phyloP scores from a whole-genome alignment of 2,329 filamentous ascomycete species.

The Pseudogymnoascus pannorum region DNA sequence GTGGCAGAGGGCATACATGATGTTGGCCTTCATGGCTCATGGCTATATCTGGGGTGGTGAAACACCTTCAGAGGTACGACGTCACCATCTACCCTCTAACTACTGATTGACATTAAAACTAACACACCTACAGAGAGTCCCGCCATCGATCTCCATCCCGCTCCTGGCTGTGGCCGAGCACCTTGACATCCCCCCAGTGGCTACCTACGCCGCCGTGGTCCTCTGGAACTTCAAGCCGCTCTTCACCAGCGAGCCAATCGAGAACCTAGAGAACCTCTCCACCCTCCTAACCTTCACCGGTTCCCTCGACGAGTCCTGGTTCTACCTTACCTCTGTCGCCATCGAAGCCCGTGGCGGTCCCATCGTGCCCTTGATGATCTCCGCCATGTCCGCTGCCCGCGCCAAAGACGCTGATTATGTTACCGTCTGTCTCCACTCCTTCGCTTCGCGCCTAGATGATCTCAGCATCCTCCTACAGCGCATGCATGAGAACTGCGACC shows the following conservation, averaged over 20 bases:
- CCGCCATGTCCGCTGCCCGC: slow-evolving; percentile 74
- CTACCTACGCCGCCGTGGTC: slow-evolving; percentile 85
- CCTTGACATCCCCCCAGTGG: slow-evolving; percentile 83
- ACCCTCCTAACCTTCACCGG: slow-evolving; percentile 89
- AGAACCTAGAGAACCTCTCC: slow-evolving; percentile 79
- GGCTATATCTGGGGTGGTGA: slow-evolving; percentile 96
- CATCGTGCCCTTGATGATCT: slow-evolving; percentile 80
- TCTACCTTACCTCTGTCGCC: slow-evolving; percentile 90
- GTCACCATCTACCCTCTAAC: slow-evolving; percentile 12
- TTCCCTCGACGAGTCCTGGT: slow-evolving; percentile 95
- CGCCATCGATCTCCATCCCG: slow-evolving; percentile 74
- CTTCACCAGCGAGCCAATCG: slow-evolving; percentile 73
- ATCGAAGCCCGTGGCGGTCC: slow-evolving; percentile 89
- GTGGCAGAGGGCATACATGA: slow-evolving; percentile 88
- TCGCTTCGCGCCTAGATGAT: slow-evolving; percentile 84
- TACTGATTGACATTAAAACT: slow-evolving; percentile 10
- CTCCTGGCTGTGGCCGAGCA: slow-evolving; percentile 68
- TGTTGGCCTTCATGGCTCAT: slow-evolving; percentile 87
- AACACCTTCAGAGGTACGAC: slow-evolving; percentile 60
- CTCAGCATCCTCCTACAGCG: slow-evolving; percentile 69
- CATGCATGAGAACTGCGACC: slow-evolving; percentile 95
- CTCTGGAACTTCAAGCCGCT: slow-evolving; percentile 97
- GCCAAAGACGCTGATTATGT: slow-evolving; percentile 63
- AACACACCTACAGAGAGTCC: slow-evolving; percentile 45
- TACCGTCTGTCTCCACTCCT: slow-evolving; percentile 65